Evolutionary conservation across 2,329 filamentous ascomycete genomes (phyloP).

Genomic region (Leptosphaerulina australis): DNA sequence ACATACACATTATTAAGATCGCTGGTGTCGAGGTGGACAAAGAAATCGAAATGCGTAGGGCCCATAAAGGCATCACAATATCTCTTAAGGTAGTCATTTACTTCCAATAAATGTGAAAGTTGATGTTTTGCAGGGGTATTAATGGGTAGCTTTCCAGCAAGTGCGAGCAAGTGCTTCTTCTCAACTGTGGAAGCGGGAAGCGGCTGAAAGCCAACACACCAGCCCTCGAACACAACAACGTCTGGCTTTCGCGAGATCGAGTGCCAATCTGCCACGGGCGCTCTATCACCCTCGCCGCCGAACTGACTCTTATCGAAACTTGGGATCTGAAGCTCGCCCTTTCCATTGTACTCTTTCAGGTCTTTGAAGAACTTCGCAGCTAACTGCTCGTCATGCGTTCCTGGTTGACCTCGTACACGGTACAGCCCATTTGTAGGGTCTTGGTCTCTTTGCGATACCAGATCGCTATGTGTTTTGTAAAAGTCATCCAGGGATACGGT

Average conservation of each 20-base stretch:
- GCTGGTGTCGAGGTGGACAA: slow-evolving; percentile 74
- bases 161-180: slow-evolving; percentile 60
- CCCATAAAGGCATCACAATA: slow-evolving; percentile 58
- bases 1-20: slow-evolving; percentile 77
- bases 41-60: slow-evolving; percentile 58
- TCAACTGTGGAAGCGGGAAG: slow-evolving; percentile 62
- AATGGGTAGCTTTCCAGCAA: slow-evolving; percentile 52
- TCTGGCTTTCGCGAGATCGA: slow-evolving; percentile 61
- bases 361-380: slow-evolving; percentile 67
- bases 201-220: slow-evolving; percentile 84
- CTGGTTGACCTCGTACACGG: slow-evolving; percentile 82
- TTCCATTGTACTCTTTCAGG: slow-evolving; percentile 54
- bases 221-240: slow-evolving; percentile 85
- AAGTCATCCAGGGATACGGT: slow-evolving; percentile 73
- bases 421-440: slow-evolving; percentile 76
- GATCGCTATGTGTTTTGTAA: slow-evolving; percentile 75
- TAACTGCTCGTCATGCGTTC: slow-evolving; percentile 77
- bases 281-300: slow-evolving; percentile 76
- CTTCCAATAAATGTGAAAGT: slow-evolving; percentile 61
- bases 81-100: slow-evolving; percentile 63
- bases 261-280: slow-evolving; percentile 67
- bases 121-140: slow-evolving; percentile 61
- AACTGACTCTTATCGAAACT: slow-evolving; percentile 84
- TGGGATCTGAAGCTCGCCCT: slow-evolving; percentile 66
- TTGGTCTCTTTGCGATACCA: slow-evolving; percentile 66